Evolutionary conservation across 108 stramenopile genomes (phyloP).

Genomic region (Schizochytrium sp.): DNA sequence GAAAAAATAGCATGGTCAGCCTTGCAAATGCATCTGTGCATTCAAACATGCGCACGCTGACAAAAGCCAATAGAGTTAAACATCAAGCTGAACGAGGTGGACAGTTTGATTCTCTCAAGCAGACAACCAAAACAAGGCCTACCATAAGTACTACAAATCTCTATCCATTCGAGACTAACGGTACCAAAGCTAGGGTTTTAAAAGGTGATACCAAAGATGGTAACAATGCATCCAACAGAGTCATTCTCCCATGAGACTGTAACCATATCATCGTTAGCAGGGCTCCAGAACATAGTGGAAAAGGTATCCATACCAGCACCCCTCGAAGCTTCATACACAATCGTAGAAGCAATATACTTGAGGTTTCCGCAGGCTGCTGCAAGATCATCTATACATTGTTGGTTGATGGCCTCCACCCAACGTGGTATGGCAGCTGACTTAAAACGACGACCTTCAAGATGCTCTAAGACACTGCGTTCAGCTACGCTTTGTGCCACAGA

Average conservation of each 20-base stretch:
- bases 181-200: background rate
- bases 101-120: too few relatives aligned
- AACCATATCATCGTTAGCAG: background rate
- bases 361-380: conserved; percentile 32
- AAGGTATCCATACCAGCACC: conserved; percentile 8
- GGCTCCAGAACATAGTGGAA: conserved; percentile 46
- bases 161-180: too few relatives aligned
- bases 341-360: conserved; percentile 32
- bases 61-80: too few relatives aligned
- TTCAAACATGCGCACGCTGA: too few relatives aligned
- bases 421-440: background rate
- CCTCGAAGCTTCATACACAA: background rate
- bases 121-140: too few relatives aligned
- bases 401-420: conserved; percentile 39
- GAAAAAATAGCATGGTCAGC: too few relatives aligned
- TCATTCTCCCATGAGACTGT: conserved; percentile 28
- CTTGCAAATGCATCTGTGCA: too few relatives aligned
- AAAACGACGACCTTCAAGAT: conserved; percentile 16
- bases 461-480: background rate
- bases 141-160: too few relatives aligned
- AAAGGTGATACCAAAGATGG: conserved; percentile 19
- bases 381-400: background rate
- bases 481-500: background rate
- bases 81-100: too few relatives aligned
- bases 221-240: conserved; percentile 33